Evolutionary conservation across 768 basidiomycete species (phyloP).

Genomic region (Termitomyces sp.): DNA sequence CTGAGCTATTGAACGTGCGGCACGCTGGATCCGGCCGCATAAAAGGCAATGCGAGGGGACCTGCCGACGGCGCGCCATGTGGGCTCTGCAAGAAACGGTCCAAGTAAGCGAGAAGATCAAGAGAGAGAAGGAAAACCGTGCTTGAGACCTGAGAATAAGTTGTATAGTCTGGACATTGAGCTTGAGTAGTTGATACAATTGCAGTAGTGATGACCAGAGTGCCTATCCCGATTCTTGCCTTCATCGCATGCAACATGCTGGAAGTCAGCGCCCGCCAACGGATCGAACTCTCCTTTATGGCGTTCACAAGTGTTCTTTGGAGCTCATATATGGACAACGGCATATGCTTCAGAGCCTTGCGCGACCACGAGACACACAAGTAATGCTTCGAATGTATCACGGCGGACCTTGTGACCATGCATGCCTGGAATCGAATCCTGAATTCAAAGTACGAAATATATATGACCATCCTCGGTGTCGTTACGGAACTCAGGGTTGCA

Average conservation of each 20-base stretch:
- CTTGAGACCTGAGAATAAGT: conserved; percentile 48
- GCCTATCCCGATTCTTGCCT: conserved; percentile 20
- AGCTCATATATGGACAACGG: conserved; percentile 13
- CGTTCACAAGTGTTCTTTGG: conserved; percentile 4
- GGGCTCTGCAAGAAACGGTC: conserved; percentile 37
- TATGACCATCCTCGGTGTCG: too few species aligned
- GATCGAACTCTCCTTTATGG: conserved; percentile 11
- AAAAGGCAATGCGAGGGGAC: conserved; percentile 60
- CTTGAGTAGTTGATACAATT: conserved; percentile 23
- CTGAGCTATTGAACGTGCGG: conserved; percentile 72
- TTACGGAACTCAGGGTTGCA: too few species aligned
- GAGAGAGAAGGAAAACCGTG: neutral
- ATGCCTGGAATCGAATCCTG: neutral
- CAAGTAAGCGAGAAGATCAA: neutral
- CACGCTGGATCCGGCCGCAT: conserved; percentile 71
- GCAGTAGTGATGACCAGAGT: conserved; percentile 21
- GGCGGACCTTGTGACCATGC: neutral
- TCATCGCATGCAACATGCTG: conserved; percentile 10
- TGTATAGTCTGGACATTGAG: conserved; percentile 62
- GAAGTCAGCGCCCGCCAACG: neutral
- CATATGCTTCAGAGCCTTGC: conserved; percentile 13
- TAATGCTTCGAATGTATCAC: neutral
- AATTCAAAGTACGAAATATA: too few species aligned
- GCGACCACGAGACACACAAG: conserved; percentile 13
- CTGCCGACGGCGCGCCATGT: conserved; percentile 58